Evolutionary conservation across 306 rosid species (phyloP), one percentile per base, ranked within the genome.

Genomic region (Boehmeria nivea): DNA sequence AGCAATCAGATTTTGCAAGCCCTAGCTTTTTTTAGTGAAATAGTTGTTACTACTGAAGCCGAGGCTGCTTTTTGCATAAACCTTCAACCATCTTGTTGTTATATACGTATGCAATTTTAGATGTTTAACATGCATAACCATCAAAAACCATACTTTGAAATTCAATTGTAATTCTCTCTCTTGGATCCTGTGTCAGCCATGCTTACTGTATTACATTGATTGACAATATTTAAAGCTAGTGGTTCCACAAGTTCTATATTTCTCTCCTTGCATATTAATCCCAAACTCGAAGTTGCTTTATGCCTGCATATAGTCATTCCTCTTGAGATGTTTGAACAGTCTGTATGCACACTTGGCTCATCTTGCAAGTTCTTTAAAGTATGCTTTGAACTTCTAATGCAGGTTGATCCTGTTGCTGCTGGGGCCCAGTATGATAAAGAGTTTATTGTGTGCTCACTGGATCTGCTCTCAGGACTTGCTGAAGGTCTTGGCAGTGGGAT

Each of bases 401-500:
- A 93, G 99, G 80, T 68, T 46, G 82, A 88, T 83, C 83, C 94
- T 63, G 83, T 45, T 64, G 64, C 94, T 10, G 81, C 88, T 14
- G 99, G 95, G 48, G 84, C 76, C 73, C 95, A 76, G 60, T 93
- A 81, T 61, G 96, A 93, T 77, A 93, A 81, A 76, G 99, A 93
- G 70, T 93, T 93, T 53, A 68, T 88, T 70, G 96, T 93, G 23
- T 93, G 99, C 83, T 85, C 86, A 49, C 94, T 93, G 64, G 99
- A 93, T 81, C 80, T 93, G 59, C 95, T 93, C 55, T 93, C 99
- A 57, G 99, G 99, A 75, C 90, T 93, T 45, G 73, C 94, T 24
- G 99, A 93, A 74, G 99, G 96, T 74, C 99, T 88, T 72, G 99
- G 99, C 68, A 83, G 96, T 65, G 99, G 96, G 72, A 71, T 93